phyloP scores from a whole-genome alignment of 768 basidiomycete species.

The Naganishia kalamii region DNA sequence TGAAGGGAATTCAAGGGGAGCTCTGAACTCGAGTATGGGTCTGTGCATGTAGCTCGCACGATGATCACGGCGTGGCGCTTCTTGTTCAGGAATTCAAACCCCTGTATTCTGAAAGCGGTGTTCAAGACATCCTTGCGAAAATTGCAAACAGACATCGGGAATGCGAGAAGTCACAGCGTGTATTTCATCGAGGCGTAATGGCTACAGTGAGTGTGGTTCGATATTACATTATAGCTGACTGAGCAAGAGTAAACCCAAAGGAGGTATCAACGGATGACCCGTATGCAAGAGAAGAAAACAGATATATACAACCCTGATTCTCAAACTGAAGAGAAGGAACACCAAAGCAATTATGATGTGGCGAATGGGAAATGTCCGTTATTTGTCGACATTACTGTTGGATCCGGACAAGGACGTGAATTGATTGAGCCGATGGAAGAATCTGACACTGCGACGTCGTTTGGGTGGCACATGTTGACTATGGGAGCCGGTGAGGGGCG shows the following conservation, averaged over 20 bases:
- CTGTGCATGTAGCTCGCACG: no score
- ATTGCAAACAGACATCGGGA: no score
- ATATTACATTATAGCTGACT: not conserved
- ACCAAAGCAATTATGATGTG: not conserved
- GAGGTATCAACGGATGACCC: not conserved
- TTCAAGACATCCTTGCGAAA: no score
- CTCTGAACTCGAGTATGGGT: no score
- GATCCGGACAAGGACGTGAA: constrained; percentile 13
- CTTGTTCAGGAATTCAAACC: no score
- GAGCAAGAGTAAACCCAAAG: not conserved
- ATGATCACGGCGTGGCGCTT: no score
- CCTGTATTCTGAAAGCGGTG: no score
- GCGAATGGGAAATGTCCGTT: not conserved
- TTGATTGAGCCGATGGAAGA: constrained; percentile 17
- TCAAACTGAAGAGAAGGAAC: not conserved
- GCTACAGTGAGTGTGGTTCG: not conserved
- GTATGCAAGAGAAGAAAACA: not conserved
- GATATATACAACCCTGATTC: not conserved
- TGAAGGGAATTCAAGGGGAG: no score
- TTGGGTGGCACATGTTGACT: not conserved
- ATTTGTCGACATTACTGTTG: constrained; percentile 12
- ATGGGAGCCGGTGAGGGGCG: not conserved
- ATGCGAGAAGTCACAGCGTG: not conserved
- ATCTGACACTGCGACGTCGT: constrained; percentile 17
- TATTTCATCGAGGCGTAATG: not conserved